Evolutionary conservation across 1,284 basidiomycete genomes (phyloP).

Genomic region (Cronartium quercuum): DNA sequence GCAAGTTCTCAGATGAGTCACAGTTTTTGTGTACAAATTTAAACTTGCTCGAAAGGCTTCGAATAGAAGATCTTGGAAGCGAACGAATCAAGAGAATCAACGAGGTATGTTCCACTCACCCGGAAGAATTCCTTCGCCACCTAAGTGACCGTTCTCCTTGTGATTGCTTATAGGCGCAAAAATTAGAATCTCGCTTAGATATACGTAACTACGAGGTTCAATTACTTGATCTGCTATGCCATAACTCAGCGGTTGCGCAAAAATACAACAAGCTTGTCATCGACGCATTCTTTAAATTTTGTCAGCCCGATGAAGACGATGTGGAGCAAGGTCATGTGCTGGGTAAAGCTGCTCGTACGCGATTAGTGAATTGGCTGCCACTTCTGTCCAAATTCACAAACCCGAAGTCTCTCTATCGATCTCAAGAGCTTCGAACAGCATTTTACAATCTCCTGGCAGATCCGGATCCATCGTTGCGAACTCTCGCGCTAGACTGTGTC

Average conservation of each 20-base stretch:
- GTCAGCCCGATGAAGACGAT: slow-evolving; percentile 49
- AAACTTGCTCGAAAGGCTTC: slow-evolving; percentile 12
- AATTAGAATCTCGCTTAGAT: slow-evolving; percentile 64
- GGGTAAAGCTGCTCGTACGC: slow-evolving; percentile 53
- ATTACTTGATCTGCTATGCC: slow-evolving; percentile 63
- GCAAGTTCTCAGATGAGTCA: slow-evolving; percentile 28
- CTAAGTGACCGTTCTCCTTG: slow-evolving; percentile 4
- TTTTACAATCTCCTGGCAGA: slow-evolving; percentile 76
- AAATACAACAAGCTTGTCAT: slow-evolving; percentile 75
- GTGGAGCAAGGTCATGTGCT: slow-evolving; percentile 50
- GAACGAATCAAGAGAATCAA: slow-evolving; percentile 56
- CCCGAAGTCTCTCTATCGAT: slow-evolving; percentile 73
- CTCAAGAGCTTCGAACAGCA: slow-evolving; percentile 61
- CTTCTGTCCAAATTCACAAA: slow-evolving; percentile 85
- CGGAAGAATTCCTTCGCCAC: slow-evolving; percentile 44
- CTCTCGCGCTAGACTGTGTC: slow-evolving; percentile 69
- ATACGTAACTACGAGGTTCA: slow-evolving; percentile 69
- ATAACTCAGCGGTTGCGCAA: slow-evolving; percentile 66
- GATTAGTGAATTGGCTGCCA: slow-evolving; percentile 68
- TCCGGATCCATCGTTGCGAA: slow-evolving; percentile 74
- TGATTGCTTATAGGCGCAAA: slow-evolving; percentile 55
- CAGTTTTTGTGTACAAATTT: slow-evolving; percentile 31
- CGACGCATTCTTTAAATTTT: slow-evolving; percentile 63
- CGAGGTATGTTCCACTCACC: slow-evolving; percentile 63
- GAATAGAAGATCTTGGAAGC: slow-evolving; percentile 42